Evolutionary conservation across 2,329 filamentous ascomycete genomes (phyloP), one percentile per base, ranked within the genome.

Genomic region (Microsporum canis): DNA sequence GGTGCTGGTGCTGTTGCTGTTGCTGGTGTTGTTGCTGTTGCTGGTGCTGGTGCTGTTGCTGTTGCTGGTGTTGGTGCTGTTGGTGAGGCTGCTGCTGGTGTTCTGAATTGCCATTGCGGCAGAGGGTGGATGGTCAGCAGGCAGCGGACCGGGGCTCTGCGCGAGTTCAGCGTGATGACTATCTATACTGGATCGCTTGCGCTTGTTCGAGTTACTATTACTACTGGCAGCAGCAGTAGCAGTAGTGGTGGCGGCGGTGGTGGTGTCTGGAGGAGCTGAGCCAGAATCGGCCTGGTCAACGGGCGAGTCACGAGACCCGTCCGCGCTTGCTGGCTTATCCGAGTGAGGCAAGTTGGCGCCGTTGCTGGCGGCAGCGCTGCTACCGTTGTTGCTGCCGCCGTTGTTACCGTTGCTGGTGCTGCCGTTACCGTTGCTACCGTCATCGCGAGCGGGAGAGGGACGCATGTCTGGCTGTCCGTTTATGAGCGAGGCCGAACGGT

Each of bases 151-250:
- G 64, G 75, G 76, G 68, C 67, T 76, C 67, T 63, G 69, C 58
- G 66, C 63, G 38, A 67, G 72, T 60, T 74, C 69, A 58, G 66
- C 73, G 62, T 73, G 71, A 61, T 69, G 72, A 61, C 85, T 85
- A 41, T 77, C 72, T 4, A 87, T 88, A 53, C 79, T 76, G 5
- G 88, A 89, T 63, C 88, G 82, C 73, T 90, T 92, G 62, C 80
- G 73, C 66, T 80, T 81, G 68, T 84, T 34, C 14, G 45, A 51
- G 31, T 34, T 53, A 10, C 6, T 34, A 12, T 38, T 38, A 7
- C 12, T 17, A 33, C 7, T 29, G 34, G 6, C 4, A 3, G 5
- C 4, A 2, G n/a, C n/a, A n/a, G 39, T 23, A 17, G 5, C 8
- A 10, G 5, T 39, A 12, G 3, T 39, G 5, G 27, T 12, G 43